phyloP scores from a whole-genome alignment of 306 rosid species.

The Sindora glabra region DNA sequence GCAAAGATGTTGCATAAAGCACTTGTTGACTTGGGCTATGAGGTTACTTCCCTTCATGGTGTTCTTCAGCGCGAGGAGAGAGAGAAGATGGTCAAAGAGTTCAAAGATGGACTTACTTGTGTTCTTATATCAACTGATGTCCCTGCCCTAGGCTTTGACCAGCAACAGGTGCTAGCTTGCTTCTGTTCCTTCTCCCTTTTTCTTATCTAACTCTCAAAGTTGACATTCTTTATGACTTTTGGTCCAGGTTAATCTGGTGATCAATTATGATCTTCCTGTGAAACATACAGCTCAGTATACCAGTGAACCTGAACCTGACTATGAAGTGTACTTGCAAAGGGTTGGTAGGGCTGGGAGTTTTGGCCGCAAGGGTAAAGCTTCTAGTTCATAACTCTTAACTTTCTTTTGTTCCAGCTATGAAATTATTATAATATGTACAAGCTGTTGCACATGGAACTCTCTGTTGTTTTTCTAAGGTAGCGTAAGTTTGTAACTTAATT shows the following conservation, averaged over 20 bases:
- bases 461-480: no score
- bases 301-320: conserved; percentile 73
- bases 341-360: conserved; percentile 91
- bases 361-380: conserved; percentile 78
- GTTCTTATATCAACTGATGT: conserved; percentile 83
- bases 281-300: conserved; percentile 30
- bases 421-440: background rate
- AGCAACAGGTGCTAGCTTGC: conserved; percentile 56
- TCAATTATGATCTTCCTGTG: conserved; percentile 77
- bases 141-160: conserved; percentile 83
- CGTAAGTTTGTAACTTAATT: no score
- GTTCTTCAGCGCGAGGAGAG: conserved; percentile 49
- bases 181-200: background rate
- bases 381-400: background rate
- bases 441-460: background rate
- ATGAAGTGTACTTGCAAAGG: conserved; percentile 78
- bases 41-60: conserved; percentile 73
- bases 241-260: conserved; percentile 67
- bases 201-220: background rate
- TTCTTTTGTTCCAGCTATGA: background rate
- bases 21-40: conserved; percentile 56
- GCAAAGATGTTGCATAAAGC: conserved; percentile 62
- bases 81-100: conserved; percentile 80
- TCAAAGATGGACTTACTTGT: conserved; percentile 68
- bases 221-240: conserved; percentile 6